Evolutionary conservation across 1,139 yeast species (phyloP), one percentile per base, ranked within the genome.

Genomic region (Pneumocystis jirovecii): DNA sequence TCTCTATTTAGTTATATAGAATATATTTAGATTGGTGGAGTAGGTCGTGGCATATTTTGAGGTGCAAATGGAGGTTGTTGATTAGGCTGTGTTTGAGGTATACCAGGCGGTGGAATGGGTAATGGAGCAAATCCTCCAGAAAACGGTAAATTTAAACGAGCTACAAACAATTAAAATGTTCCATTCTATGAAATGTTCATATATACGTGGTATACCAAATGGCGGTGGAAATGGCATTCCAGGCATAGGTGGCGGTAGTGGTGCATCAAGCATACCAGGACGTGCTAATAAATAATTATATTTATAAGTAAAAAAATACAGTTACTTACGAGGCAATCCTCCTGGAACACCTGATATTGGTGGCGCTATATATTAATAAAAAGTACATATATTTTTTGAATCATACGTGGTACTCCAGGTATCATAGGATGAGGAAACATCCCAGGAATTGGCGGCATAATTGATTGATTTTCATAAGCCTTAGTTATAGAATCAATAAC

Each of bases 141-240:
- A 17, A 60, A 60, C 10, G 66, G 67, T 4, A 63, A 40, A 10
- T 65, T 66, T 37, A 62, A 59, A 7, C 65, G 63, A 19, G 67
- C 69, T 3, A 69, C 67, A 37, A 65, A 62, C 35, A 50, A 50
- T 25, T 19, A 50, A 12, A 12, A 50, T 12, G 25, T 10, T 25
- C 21, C n/a, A 25, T 50, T 50, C 12, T 25, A 1, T 19, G 12
- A 3, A 50, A 3, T 10, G 15, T 15, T n/a, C 19, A 44, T 50
- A 50, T 12, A 50, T 50, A 50, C 63, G 64, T 21, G 65, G 67
- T 3, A 63, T 42, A 7, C 64, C 64, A 39, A 62, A 65, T 5
- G 69, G 69, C 4, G 73, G 72, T 5, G 74, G 73, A 31, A 70
- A 66, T 5, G 74, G 71, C 64, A 71, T 64, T 10, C 69, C 69